phyloP scores from a whole-genome alignment of 208 protist species.

The Leishmania amazonensis region DNA sequence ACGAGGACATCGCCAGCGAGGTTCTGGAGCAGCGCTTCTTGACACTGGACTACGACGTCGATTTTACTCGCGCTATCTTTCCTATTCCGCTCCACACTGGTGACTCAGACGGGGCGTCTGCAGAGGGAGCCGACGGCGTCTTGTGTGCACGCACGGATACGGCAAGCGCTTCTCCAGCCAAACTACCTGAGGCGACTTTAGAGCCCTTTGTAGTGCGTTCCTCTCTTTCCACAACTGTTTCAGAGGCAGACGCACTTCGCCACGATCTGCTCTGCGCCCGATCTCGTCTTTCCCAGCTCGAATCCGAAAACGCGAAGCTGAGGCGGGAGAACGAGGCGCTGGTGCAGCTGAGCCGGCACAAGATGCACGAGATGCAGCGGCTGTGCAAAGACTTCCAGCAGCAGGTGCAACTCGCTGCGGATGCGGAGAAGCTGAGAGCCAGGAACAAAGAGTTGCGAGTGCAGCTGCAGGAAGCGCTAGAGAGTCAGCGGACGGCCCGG shows the following conservation, averaged over 20 bases:
- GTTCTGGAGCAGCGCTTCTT: conserved; percentile 65
- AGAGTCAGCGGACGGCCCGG: conserved; percentile 35
- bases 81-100: conserved; percentile 56
- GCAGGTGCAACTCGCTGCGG: conserved; percentile 39
- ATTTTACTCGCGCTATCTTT: conserved; percentile 88
- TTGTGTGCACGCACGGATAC: background rate
- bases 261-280: conserved; percentile 27
- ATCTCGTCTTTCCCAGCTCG: conserved; percentile 13
- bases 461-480: conserved; percentile 45
- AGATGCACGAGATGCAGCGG: conserved; percentile 87
- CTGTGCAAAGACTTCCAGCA: conserved; percentile 77
- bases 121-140: background rate
- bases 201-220: background rate
- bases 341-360: conserved; percentile 63
- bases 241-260: conserved; percentile 1
- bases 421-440: conserved; percentile 49
- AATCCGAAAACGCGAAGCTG: conserved; percentile 62
- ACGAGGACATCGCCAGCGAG: conserved; percentile 40
- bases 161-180: background rate
- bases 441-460: conserved; percentile 55
- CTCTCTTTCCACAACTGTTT: background rate
- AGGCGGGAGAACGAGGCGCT: conserved; percentile 66
- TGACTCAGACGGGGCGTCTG: background rate
- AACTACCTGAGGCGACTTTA: background rate
- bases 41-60: conserved; percentile 85